Evolutionary conservation across 2,329 filamentous ascomycete genomes (phyloP).

Genomic region (Ophiostoma triangulosporum): DNA sequence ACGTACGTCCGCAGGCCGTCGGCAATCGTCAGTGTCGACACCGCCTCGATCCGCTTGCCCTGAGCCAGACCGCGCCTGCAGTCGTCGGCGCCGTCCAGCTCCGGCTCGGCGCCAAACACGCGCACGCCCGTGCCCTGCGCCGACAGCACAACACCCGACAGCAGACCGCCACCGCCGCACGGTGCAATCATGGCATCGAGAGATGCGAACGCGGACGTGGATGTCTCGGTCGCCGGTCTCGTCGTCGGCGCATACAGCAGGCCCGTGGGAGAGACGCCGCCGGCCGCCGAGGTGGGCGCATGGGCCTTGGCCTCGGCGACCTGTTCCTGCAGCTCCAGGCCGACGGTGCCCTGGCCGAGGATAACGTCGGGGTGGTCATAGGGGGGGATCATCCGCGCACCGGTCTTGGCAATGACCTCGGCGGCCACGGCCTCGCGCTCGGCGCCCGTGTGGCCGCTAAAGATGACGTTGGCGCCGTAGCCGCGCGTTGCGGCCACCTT

Average conservation of each 20-base stretch:
- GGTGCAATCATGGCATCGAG: constrained; percentile 64
- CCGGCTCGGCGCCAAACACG: constrained; percentile 82
- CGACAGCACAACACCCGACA: constrained; percentile 69
- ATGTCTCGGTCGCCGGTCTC: constrained; percentile 12
- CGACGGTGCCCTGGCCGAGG: constrained; percentile 83
- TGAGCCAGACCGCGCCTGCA: constrained; percentile 54
- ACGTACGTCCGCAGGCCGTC: constrained; percentile 81
- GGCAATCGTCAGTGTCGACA: constrained; percentile 69
- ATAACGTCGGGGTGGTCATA: constrained; percentile 91
- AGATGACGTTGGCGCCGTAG: constrained; percentile 66
- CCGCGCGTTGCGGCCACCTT: constrained; percentile 74
- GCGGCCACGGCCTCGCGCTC: constrained; percentile 70
- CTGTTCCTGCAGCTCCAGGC: constrained; percentile 68
- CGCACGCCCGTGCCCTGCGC: constrained; percentile 55
- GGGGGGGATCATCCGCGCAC: constrained; percentile 70
- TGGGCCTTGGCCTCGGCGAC: constrained; percentile 28
- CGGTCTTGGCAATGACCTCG: constrained; percentile 56
- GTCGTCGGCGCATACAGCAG: constrained; percentile 8
- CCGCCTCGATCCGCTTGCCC: constrained; percentile 49
- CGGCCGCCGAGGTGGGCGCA: constrained; percentile 1
- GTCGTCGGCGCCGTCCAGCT: constrained; percentile 74
- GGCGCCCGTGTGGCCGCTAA: constrained; percentile 64
- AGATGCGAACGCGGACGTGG: not conserved
- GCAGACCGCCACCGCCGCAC: constrained; percentile 77
- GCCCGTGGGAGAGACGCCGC: not conserved